Evolutionary conservation across 2,329 filamentous ascomycete species (phyloP).

Genomic region (Chrysoporthe austroafricana): DNA sequence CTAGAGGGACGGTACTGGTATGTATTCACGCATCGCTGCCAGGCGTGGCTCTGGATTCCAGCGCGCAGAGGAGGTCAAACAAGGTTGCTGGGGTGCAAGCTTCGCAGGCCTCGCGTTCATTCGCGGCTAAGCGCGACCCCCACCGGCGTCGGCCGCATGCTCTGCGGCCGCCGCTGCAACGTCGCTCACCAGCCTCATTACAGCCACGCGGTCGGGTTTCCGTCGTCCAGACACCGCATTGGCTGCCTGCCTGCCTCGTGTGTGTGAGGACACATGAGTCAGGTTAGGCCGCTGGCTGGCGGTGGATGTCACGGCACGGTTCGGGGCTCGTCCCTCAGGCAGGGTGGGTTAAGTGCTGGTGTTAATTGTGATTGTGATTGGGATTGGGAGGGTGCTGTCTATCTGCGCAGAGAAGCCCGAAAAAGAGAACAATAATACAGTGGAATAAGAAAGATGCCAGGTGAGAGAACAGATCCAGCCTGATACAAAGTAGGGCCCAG

Average conservation of each 20-base stretch:
- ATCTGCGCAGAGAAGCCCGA: neutral
- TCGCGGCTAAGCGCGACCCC: slow-evolving; percentile 17
- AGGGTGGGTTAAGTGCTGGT: neutral
- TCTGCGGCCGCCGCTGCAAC: slow-evolving; percentile 13
- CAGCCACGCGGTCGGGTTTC: slow-evolving; percentile 9
- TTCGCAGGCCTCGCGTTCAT: neutral
- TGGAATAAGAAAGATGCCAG: slow-evolving; percentile 1
- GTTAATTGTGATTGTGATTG: neutral
- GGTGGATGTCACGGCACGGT: neutral
- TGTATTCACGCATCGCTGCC: neutral
- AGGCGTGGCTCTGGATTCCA: neutral
- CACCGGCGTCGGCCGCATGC: slow-evolving; percentile 8
- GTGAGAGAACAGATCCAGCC: slow-evolving; percentile 5
- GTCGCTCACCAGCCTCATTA: slow-evolving; percentile 22
- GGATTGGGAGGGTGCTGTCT: neutral
- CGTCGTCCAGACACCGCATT: neutral
- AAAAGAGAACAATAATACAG: neutral
- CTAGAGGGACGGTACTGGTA: neutral
- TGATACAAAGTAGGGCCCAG: neutral
- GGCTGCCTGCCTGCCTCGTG: neutral
- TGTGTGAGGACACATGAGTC: neutral
- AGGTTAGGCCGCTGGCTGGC: neutral
- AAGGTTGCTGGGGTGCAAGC: neutral
- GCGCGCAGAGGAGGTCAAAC: neutral
- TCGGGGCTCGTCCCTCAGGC: neutral